Evolutionary conservation across 176 grass and related monocot genomes (phyloP).

Genomic region (Rhipidocladum racemiflorum): DNA sequence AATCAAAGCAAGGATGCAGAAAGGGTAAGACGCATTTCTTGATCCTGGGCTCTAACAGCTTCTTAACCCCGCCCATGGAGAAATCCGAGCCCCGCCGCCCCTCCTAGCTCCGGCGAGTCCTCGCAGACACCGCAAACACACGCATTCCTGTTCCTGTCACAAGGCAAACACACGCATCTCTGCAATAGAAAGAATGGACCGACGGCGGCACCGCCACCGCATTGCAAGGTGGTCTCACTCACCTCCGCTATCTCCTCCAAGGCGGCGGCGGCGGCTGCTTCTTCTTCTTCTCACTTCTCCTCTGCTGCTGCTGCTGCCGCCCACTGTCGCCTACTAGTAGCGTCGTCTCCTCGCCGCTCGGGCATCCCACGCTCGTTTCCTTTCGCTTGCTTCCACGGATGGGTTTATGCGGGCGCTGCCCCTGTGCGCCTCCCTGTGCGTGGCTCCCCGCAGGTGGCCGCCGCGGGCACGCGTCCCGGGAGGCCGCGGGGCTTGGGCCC

Average conservation of each 20-base stretch:
- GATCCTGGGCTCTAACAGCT: background rate
- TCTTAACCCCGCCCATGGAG: background rate
- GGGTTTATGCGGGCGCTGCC: constrained; percentile 25
- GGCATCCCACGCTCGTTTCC: constrained; percentile 2
- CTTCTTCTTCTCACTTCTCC: background rate
- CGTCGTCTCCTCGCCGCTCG: background rate
- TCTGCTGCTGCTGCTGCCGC: background rate
- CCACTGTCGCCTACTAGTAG: background rate
- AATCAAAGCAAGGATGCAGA: background rate
- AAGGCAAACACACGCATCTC: background rate
- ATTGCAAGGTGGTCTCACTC: constrained; percentile 19
- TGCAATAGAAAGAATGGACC: background rate
- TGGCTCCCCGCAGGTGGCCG: constrained; percentile 31
- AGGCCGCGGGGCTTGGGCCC: background rate
- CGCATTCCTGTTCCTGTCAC: no score
- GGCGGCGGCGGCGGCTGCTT: no score
- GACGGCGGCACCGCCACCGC: background rate
- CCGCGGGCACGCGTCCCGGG: constrained; percentile 38
- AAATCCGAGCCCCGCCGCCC: background rate
- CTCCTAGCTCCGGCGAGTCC: background rate
- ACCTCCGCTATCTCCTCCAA: constrained; percentile 16
- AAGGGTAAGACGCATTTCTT: constrained; percentile 3
- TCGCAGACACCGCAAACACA: no score
- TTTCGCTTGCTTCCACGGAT: constrained; percentile 32
- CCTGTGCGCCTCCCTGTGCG: constrained; percentile 30